Conservation (phyloP, 805 yeast genomes). For the Wickerhamiella spandovensis region DNA sequence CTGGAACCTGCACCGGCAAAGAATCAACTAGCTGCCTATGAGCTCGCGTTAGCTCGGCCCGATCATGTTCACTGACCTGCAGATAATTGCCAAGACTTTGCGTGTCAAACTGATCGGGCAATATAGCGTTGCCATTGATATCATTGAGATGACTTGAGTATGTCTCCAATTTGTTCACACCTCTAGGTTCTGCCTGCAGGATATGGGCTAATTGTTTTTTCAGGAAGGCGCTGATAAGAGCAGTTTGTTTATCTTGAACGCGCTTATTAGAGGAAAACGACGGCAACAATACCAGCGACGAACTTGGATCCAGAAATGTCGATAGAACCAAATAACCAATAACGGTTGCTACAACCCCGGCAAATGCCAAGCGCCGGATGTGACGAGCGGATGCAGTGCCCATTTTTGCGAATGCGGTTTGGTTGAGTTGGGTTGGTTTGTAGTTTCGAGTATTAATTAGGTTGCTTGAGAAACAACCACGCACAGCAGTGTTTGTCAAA, state of each 20-base stretch:
- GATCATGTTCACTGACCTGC: not conserved
- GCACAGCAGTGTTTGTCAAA: no score
- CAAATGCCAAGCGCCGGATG: not conserved
- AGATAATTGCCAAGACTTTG: not conserved
- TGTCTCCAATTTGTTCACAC: not conserved
- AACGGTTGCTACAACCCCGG: not conserved
- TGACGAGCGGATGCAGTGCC: not conserved
- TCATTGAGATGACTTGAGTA: not conserved
- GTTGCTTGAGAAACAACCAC: no score
- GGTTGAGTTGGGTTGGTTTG: no score
- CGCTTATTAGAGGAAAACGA: no score
- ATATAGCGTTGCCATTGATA: not conserved
- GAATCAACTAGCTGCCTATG: not conserved
- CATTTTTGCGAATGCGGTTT: no score
- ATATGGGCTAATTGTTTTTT: not conserved
- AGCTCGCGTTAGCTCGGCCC: not conserved
- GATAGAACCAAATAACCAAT: not conserved
- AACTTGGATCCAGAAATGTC: not conserved
- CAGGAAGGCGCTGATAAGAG: not conserved
- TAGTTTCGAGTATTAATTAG: no score
- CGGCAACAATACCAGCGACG: no score
- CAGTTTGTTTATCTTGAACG: not conserved
- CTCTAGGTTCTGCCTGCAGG: not conserved
- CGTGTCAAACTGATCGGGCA: not conserved
- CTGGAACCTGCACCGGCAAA: not conserved